Percentiles rank a stretch among this genome's conserved stretches.
phyloP scores from a whole-genome alignment of 768 basidiomycete genomes.

The Tulasnella sp. region DNA sequence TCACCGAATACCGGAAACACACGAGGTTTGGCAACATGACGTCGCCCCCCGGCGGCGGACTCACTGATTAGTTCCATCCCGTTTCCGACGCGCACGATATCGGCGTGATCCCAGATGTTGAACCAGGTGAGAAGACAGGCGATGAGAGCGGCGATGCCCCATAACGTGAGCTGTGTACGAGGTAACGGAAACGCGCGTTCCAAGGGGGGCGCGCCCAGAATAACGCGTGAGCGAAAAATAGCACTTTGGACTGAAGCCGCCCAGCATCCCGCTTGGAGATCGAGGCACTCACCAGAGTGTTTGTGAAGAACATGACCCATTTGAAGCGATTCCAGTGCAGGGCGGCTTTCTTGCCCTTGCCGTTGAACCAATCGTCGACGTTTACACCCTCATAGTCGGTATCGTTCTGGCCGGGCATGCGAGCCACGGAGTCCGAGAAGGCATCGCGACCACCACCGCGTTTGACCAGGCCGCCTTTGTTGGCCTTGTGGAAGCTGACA shows the following conservation, averaged over 20 bases:
- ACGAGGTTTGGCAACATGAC: background rate
- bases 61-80: constrained; percentile 56
- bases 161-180: constrained; percentile 50
- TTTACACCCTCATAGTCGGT: constrained; percentile 52
- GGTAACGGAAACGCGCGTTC: background rate
- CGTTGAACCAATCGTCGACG: constrained; percentile 41
- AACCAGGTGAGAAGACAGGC: constrained; percentile 73
- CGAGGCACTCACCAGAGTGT: constrained; percentile 48
- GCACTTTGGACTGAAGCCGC: background rate
- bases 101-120: constrained; percentile 64
- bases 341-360: constrained; percentile 43
- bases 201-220: background rate
- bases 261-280: background rate
- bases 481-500: constrained; percentile 44
- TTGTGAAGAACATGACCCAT: constrained; percentile 69
- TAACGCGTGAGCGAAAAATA: background rate
- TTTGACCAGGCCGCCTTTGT: constrained; percentile 49
- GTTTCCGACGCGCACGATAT: constrained; percentile 70
- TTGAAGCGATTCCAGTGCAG: constrained; percentile 83
- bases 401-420: constrained; percentile 53
- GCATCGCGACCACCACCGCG: constrained; percentile 70
- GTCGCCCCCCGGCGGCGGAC: constrained; percentile 7
- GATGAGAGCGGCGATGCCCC: constrained; percentile 59
- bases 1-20: background rate
- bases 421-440: constrained; percentile 49